Evolutionary conservation across 73 alveolate genomes (phyloP).

Genomic region (Blepharisma japonicum): DNA sequence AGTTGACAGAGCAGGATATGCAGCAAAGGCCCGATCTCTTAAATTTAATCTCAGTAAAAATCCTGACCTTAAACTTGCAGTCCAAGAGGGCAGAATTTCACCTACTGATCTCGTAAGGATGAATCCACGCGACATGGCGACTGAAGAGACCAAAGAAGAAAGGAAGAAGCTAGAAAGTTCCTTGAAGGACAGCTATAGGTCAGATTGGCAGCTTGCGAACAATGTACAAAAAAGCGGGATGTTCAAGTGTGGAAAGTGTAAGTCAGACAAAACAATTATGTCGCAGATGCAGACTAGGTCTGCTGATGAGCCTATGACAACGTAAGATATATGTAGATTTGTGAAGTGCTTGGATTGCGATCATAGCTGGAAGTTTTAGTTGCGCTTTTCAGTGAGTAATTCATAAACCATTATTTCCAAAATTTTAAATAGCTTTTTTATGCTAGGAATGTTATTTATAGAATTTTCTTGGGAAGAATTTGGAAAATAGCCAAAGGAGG

Average conservation of each 20-base stretch:
- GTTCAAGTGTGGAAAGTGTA: conserved; percentile 78
- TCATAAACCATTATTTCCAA: no score
- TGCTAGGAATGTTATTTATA: no score
- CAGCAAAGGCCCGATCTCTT: conserved; percentile 54
- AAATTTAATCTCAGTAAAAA: conserved; percentile 61
- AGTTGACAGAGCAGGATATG: conserved; percentile 33
- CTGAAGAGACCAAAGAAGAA: conserved; percentile 43
- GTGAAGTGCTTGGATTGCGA: conserved; percentile 84
- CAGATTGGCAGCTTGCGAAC: conserved; percentile 32
- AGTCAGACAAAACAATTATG: conserved; percentile 59
- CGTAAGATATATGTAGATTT: conserved; percentile 47
- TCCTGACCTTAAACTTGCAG: conserved; percentile 53
- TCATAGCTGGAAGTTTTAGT: conserved; percentile 60
- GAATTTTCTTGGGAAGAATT: no score
- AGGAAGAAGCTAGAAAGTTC: conserved; percentile 38
- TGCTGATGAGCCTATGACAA: conserved; percentile 95
- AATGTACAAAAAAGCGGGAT: conserved; percentile 54
- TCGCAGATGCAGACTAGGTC: conserved; percentile 82
- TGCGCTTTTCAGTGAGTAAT: neutral
- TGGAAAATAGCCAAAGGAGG: no score
- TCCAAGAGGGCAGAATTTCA: conserved; percentile 49
- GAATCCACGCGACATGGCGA: conserved; percentile 57
- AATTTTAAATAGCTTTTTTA: no score
- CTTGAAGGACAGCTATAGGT: conserved; percentile 22
- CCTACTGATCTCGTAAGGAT: conserved; percentile 53